phyloP scores from a whole-genome alignment of 1,284 basidiomycete genomes.

The Rhodotorula sp. region DNA sequence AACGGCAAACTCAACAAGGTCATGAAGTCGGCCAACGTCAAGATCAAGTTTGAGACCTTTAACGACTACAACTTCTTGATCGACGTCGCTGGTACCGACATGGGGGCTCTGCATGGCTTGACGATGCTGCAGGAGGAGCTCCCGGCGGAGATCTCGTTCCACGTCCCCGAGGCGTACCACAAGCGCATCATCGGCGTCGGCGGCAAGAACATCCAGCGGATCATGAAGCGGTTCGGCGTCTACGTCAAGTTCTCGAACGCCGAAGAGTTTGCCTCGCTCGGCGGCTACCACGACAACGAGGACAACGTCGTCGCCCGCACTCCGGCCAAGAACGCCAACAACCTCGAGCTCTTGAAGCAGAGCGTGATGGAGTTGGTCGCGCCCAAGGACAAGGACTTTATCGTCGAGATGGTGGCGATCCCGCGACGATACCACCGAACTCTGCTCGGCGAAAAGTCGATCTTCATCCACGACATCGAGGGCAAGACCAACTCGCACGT shows the following conservation, averaged over 20 bases:
- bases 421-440: constrained; percentile 93
- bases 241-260: constrained; percentile 99
- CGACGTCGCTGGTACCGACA: constrained; percentile 68
- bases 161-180: constrained; percentile 96
- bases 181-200: constrained; percentile 99
- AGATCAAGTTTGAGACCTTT: constrained; percentile 99
- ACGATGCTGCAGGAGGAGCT: constrained; percentile 91
- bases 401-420: constrained; percentile 87
- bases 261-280: constrained; percentile 91
- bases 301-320: constrained; percentile 98
- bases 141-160: constrained; percentile 98
- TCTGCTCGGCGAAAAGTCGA: constrained; percentile 89
- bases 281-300: constrained; percentile 95
- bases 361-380: constrained; percentile 97
- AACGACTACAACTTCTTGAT: constrained; percentile 99
- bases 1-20: constrained; percentile 99
- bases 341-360: constrained; percentile 91
- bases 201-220: constrained; percentile 96
- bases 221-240: constrained; percentile 99
- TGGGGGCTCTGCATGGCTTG: constrained; percentile 80
- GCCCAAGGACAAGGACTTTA: constrained; percentile 97
- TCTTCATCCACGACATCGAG: constrained; percentile 96
- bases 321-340: constrained; percentile 94
- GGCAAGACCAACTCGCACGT: constrained; percentile 91
- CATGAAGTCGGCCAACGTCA: constrained; percentile 92